A percentile compares a stretch with the other conserved stretches of the same genome.
Evolutionary conservation across 768 basidiomycete species (phyloP).

Genomic region (Mycena rebaudengoi): DNA sequence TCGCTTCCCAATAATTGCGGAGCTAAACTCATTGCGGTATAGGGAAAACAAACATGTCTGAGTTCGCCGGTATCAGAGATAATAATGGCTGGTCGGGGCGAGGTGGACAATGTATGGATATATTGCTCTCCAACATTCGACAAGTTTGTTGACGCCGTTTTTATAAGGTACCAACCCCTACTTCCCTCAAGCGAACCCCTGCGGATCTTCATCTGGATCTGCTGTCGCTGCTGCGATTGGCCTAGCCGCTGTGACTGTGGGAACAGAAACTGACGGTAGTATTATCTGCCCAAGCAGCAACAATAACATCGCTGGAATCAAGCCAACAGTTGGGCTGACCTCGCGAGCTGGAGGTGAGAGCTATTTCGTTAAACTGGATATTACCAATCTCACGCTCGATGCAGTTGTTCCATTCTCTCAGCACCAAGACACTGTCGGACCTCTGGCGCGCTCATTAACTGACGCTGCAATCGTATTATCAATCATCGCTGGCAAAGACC

Average conservation of each 20-base stretch:
- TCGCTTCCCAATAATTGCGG: not conserved
- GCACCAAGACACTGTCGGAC: constrained; percentile 66
- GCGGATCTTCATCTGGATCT: constrained; percentile 68
- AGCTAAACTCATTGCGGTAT: not conserved
- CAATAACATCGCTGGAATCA: constrained; percentile 67
- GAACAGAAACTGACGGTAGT: constrained; percentile 63
- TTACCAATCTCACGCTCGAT: constrained; percentile 3
- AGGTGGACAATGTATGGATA: constrained; percentile 55
- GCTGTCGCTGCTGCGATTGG: constrained; percentile 63
- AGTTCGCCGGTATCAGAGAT: constrained; percentile 60
- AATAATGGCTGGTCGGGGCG: constrained; percentile 64
- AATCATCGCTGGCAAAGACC: no score
- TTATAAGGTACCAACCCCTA: constrained; percentile 49
- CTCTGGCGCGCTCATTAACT: no score
- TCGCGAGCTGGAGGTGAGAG: constrained; percentile 67
- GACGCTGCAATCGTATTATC: no score
- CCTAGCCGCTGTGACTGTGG: constrained; percentile 56
- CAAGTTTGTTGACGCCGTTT: not conserved
- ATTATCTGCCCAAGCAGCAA: constrained; percentile 60
- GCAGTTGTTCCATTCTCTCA: constrained; percentile 63
- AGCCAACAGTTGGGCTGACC: constrained; percentile 67
- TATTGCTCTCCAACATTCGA: not conserved
- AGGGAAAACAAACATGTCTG: constrained; percentile 66
- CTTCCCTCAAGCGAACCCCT: constrained; percentile 59
- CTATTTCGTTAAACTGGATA: not conserved